Percentiles rank a stretch among this genome's conserved stretches.
These are phyloP conservation scores for Pythium scleroteichum DNA, from an alignment of 352 stramenopile genomes.

Conservation along the genomic window DNA sequence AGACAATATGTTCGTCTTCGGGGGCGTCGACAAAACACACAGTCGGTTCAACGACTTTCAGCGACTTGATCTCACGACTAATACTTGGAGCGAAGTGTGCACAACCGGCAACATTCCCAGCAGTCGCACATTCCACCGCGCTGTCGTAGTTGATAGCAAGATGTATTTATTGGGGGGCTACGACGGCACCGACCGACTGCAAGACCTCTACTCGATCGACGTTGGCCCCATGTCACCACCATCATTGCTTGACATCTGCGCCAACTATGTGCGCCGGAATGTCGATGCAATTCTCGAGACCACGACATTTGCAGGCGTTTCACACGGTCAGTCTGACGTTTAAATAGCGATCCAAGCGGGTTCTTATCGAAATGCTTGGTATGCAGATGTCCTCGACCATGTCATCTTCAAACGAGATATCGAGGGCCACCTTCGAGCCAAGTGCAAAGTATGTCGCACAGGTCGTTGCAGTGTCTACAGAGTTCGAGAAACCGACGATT, in stretches of 20 bases:
- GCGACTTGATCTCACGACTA: conserved; percentile 70
- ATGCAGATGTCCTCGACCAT: conserved; percentile 69
- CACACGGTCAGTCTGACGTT: conserved; percentile 34
- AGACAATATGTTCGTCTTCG: conserved; percentile 89
- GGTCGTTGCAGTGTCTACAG: conserved; percentile 76
- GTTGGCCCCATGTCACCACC: conserved; percentile 74
- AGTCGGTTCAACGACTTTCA: conserved; percentile 87
- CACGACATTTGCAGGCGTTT: conserved; percentile 79
- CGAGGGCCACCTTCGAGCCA: conserved; percentile 62
- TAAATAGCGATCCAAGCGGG: not conserved
- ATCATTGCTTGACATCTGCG: conserved; percentile 73
- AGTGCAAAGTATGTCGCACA: conserved; percentile 70
- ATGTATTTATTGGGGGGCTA: conserved; percentile 90
- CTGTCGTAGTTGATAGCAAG: conserved; percentile 72
- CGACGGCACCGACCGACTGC: conserved; percentile 79
- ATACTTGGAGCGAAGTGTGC: conserved; percentile 85
- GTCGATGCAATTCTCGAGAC: conserved; percentile 59
- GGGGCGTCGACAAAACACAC: conserved; percentile 89
- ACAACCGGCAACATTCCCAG: conserved; percentile 80
- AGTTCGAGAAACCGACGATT: conserved; percentile 35
- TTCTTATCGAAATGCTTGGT: conserved; percentile 1
- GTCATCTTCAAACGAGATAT: conserved; percentile 77
- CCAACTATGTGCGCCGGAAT: conserved; percentile 69
- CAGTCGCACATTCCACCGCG: conserved; percentile 86
- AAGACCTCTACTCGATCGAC: conserved; percentile 86